These are phyloP conservation scores for Aechmea fasciata DNA, from an alignment of 176 grass and related monocot genomes.

Conservation along the genomic window DNA sequence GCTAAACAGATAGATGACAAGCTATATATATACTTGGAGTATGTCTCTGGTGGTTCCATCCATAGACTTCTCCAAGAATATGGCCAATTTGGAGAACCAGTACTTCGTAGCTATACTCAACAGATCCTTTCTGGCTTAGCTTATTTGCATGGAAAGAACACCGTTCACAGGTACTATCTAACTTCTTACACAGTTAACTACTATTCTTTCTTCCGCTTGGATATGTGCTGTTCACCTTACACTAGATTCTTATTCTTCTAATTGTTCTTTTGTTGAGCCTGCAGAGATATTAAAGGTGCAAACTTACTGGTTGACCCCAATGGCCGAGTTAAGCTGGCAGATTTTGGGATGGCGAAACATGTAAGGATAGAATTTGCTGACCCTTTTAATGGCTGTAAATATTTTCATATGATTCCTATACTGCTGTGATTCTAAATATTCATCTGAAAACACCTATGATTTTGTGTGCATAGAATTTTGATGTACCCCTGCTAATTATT, in stretches of 20 bases:
- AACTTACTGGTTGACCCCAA: constrained; percentile 98
- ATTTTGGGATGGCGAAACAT: constrained; percentile 99
- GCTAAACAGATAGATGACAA: constrained; percentile 68
- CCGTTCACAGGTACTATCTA: constrained; percentile 72
- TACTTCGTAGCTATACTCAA: constrained; percentile 92
- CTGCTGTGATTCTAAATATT: not conserved
- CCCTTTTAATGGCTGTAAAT: not conserved
- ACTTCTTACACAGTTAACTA: constrained; percentile 6
- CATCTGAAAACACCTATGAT: not conserved
- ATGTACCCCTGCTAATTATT: not conserved
- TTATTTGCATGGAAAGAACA: constrained; percentile 96
- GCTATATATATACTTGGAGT: constrained; percentile 98
- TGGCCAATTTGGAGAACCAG: constrained; percentile 84
- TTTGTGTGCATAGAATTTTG: not conserved
- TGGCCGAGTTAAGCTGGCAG: constrained; percentile 94
- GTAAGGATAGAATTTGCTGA: constrained; percentile 28
- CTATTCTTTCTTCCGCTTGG: constrained; percentile 3
- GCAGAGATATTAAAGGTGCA: constrained; percentile 98
- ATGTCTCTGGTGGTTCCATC: constrained; percentile 97
- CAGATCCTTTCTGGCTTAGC: constrained; percentile 94
- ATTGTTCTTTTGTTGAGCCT: constrained; percentile 23
- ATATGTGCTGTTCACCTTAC: constrained; percentile 13
- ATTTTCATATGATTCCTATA: not conserved
- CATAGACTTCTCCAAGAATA: constrained; percentile 98
- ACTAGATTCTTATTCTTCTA: constrained; percentile 11